Conservation (phyloP, 2,329 filamentous ascomycete species). For the Talaromyces sp. region DNA sequence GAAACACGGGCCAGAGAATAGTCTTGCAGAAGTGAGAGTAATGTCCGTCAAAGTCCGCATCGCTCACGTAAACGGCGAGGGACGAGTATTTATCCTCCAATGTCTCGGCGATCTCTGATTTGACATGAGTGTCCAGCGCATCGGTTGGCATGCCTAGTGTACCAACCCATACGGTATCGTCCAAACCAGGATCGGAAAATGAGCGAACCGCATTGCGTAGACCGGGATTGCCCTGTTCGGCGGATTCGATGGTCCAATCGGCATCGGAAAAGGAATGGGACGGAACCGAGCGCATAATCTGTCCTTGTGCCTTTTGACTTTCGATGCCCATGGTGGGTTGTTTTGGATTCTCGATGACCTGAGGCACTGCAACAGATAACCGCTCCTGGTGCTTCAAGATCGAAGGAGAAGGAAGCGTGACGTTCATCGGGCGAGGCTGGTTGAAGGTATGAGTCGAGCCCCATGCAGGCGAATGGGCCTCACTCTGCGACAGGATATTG, state of each 20-base stretch:
- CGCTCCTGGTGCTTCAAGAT: slow-evolving; percentile 66
- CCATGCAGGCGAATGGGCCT: slow-evolving; percentile 74
- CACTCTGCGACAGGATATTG: slow-evolving; percentile 62
- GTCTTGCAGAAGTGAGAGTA: slow-evolving; percentile 97
- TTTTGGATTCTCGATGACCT: slow-evolving; percentile 19
- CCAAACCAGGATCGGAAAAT: slow-evolving; percentile 64
- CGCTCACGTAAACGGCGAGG: slow-evolving; percentile 77
- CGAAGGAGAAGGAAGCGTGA: slow-evolving; percentile 66
- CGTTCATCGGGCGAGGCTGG: slow-evolving; percentile 74
- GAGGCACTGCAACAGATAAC: slow-evolving; percentile 19
- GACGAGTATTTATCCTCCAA: slow-evolving; percentile 79
- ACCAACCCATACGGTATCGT: slow-evolving; percentile 81
- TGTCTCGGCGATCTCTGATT: slow-evolving; percentile 76
- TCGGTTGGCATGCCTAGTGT: slow-evolving; percentile 94
- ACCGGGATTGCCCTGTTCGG: slow-evolving; percentile 89
- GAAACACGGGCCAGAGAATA: slow-evolving; percentile 95
- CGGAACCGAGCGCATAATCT: slow-evolving; percentile 53
- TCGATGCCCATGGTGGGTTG: slow-evolving; percentile 18
- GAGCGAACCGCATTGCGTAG: slow-evolving; percentile 84
- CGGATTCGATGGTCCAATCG: slow-evolving; percentile 77
- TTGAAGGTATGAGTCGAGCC: slow-evolving; percentile 62
- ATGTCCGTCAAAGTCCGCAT: slow-evolving; percentile 91
- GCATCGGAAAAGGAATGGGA: slow-evolving; percentile 64
- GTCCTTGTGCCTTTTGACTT: slow-evolving; percentile 23
- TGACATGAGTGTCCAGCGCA: slow-evolving; percentile 70